A percentile compares a stretch with the other conserved stretches of the same genome.
These are phyloP conservation scores for Pseudopyrenochaeta lycopersici DNA, from an alignment of 2,329 filamentous ascomycete genomes.

Conservation along the genomic window DNA sequence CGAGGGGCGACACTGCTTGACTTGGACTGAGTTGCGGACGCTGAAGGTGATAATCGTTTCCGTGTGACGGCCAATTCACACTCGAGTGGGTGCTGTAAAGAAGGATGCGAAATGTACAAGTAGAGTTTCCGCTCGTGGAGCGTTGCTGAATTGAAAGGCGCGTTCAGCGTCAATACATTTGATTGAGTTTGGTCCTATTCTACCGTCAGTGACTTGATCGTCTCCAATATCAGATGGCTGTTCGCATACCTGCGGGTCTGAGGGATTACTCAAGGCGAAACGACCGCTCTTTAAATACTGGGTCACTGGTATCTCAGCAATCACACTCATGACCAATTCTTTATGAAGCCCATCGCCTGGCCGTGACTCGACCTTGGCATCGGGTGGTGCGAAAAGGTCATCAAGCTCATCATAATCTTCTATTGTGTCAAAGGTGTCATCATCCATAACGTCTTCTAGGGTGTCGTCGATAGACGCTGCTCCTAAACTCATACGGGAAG, in stretches of 20 bases:
- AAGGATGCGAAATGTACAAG: slow-evolving; percentile 48
- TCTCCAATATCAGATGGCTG: background rate
- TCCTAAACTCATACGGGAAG: slow-evolving; percentile 49
- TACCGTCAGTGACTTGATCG: background rate
- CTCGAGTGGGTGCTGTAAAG: slow-evolving; percentile 44
- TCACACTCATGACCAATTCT: slow-evolving; percentile 48
- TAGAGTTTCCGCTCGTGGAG: slow-evolving; percentile 49
- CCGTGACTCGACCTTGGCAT: slow-evolving; percentile 37
- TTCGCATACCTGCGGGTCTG: slow-evolving; percentile 26
- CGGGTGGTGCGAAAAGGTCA: slow-evolving; percentile 46
- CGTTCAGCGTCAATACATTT: slow-evolving; percentile 41
- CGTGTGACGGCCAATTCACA: slow-evolving; percentile 48
- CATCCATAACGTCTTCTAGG: slow-evolving; percentile 49
- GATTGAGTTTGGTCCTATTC: slow-evolving; percentile 18
- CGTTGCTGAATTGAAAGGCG: slow-evolving; percentile 48
- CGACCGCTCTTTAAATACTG: slow-evolving; percentile 39
- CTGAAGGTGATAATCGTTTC: slow-evolving; percentile 43
- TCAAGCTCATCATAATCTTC: slow-evolving; percentile 52
- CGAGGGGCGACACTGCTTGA: slow-evolving; percentile 30
- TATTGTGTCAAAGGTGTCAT: slow-evolving; percentile 49
- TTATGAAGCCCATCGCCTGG: slow-evolving; percentile 50
- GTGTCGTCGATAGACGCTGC: slow-evolving; percentile 49
- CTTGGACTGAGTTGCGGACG: slow-evolving; percentile 37
- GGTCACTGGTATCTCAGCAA: slow-evolving; percentile 44
- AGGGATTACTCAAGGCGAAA: slow-evolving; percentile 31